Evolutionary conservation across 768 basidiomycete genomes (phyloP).

Genomic region (Phlebiopsis gigantea): DNA sequence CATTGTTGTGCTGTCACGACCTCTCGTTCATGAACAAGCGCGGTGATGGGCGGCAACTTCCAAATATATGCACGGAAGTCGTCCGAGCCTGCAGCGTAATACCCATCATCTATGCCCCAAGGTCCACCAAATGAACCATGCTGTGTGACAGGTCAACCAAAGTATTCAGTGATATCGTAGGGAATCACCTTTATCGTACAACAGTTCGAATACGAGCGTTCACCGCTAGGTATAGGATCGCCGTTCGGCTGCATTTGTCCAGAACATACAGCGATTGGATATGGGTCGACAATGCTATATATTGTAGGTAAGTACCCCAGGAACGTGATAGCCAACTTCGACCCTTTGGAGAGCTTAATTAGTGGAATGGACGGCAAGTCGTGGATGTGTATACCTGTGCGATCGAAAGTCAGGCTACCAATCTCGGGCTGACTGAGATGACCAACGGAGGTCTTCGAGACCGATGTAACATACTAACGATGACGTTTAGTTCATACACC

Average conservation of each 20-base stretch:
- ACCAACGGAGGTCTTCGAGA: conserved; percentile 35
- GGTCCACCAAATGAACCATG: conserved; percentile 73
- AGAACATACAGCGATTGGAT: conserved; percentile 66
- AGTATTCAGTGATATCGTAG: background rate
- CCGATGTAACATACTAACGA: conserved; percentile 39
- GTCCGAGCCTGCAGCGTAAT: conserved; percentile 77
- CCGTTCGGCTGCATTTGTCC: conserved; percentile 55
- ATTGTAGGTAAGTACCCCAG: conserved; percentile 69
- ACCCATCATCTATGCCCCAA: conserved; percentile 44
- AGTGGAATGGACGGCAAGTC: too few relatives aligned
- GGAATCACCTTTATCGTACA: conserved; percentile 70
- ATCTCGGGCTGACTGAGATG: conserved; percentile 57
- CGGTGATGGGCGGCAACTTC: conserved; percentile 52
- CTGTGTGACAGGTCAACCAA: conserved; percentile 28
- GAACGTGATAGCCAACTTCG: conserved; percentile 59
- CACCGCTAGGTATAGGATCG: conserved; percentile 35
- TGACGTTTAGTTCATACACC: conserved; percentile 34
- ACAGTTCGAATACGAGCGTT: conserved; percentile 60
- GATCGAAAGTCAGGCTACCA: conserved; percentile 65
- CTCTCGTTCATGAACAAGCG: background rate
- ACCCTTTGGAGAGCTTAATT: too few relatives aligned
- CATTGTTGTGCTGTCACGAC: background rate
- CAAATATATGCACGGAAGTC: conserved; percentile 79
- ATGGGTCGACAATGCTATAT: conserved; percentile 54
- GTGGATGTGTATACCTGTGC: conserved; percentile 46